These are phyloP conservation scores for Sequoia sempervirens DNA, from an alignment of 75 land plant genomes.

Conservation along the genomic window DNA sequence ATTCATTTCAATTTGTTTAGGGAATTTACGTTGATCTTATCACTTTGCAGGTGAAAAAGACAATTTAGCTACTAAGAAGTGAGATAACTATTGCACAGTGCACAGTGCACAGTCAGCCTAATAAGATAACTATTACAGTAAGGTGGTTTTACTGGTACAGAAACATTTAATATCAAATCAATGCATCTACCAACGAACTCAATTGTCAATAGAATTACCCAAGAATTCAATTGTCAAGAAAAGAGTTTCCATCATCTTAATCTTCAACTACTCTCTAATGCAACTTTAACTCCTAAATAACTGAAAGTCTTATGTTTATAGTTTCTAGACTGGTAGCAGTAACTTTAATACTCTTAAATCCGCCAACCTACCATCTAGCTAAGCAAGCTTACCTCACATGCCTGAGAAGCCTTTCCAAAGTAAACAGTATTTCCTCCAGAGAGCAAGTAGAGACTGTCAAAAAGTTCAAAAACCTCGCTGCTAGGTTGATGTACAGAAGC, in stretches of 20 bases:
- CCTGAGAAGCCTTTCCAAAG: conserved; percentile 70
- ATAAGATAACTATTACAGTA: too few relatives aligned
- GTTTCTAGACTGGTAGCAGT: not conserved
- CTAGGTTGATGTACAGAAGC: conserved; percentile 91
- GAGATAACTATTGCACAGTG: not conserved
- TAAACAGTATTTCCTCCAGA: conserved; percentile 76
- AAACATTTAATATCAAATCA: not conserved
- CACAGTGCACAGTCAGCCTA: not conserved
- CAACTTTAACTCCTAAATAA: not conserved
- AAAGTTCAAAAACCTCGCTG: conserved; percentile 85
- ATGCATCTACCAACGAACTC: not conserved
- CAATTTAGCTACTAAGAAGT: not conserved
- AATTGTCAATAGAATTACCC: not conserved
- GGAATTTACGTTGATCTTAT: not conserved
- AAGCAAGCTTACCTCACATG: conserved; percentile 37
- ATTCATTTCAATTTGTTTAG: not conserved
- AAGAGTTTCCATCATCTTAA: not conserved
- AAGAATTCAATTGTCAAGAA: not conserved
- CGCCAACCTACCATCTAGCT: not conserved
- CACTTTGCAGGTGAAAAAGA: not conserved
- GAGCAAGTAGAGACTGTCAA: conserved; percentile 68
- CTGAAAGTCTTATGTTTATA: not conserved
- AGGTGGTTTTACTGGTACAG: not conserved
- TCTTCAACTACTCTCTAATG: not conserved
- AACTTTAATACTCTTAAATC: not conserved